A percentile compares a stretch with the other conserved stretches of the same genome.
phyloP scores from a whole-genome alignment of 2,329 filamentous ascomycete genomes.

The Cercospora zeae-maydis region DNA sequence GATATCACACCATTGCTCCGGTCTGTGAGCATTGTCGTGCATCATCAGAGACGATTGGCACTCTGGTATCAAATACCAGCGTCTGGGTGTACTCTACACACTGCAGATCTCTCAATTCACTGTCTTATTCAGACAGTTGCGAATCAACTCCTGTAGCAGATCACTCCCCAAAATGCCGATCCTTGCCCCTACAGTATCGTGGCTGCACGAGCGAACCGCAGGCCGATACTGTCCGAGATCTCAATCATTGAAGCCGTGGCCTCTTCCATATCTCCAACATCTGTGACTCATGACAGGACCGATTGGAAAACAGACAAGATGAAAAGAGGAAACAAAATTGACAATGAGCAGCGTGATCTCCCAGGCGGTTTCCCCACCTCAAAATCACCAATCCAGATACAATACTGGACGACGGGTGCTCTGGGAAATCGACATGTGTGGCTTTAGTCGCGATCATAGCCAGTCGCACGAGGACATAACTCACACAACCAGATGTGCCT shows the following conservation, averaged over 20 bases:
- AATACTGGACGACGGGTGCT: constrained; percentile 16
- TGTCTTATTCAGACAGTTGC: background rate
- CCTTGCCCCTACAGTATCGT: background rate
- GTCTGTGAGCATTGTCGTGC: background rate
- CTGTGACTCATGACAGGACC: background rate
- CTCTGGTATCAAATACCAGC: background rate
- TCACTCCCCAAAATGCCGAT: background rate
- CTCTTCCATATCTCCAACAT: background rate
- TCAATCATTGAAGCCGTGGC: background rate
- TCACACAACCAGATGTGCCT: constrained; percentile 25
- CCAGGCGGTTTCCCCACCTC: background rate
- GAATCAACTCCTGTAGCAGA: background rate
- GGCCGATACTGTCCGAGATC: background rate
- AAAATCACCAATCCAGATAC: background rate
- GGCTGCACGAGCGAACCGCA: background rate
- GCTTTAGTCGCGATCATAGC: constrained; percentile 4
- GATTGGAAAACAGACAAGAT: background rate
- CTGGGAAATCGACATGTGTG: constrained; percentile 22
- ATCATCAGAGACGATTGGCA: background rate
- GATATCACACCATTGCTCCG: background rate
- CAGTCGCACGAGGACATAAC: background rate
- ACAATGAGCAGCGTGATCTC: background rate
- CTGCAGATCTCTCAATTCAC: background rate
- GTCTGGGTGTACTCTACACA: background rate
- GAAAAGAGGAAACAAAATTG: constrained; percentile 4